phyloP scores from a whole-genome alignment of 1,284 basidiomycete genomes.

The Tilletiopsis washingtonensis region DNA sequence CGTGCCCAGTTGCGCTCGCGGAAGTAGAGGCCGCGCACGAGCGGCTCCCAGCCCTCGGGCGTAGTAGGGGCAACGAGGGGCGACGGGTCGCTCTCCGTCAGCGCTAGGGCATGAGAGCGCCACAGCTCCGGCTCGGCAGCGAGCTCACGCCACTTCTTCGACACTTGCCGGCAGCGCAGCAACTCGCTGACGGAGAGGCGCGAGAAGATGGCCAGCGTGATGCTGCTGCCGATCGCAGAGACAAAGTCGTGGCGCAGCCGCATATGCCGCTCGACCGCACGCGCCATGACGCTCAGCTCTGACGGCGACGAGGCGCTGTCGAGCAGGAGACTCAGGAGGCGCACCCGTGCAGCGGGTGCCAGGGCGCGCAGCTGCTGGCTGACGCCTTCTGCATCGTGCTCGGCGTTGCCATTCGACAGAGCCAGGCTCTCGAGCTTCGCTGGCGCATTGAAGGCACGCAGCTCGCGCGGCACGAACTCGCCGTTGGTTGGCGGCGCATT shows the following conservation, averaged over 20 bases:
- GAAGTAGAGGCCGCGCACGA: conserved; percentile 73
- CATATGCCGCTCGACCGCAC: conserved; percentile 67
- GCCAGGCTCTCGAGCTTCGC: too few relatives aligned
- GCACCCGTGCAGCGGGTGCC: too few relatives aligned
- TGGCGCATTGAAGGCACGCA: too few relatives aligned
- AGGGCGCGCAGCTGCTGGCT: too few relatives aligned
- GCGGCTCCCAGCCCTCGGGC: conserved; percentile 52
- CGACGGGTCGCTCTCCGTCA: conserved; percentile 67
- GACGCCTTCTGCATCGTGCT: too few relatives aligned
- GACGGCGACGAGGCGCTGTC: too few relatives aligned
- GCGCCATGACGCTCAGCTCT: too few relatives aligned
- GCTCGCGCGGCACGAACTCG: too few relatives aligned
- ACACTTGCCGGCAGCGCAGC: conserved; percentile 54
- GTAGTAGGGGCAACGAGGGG: conserved; percentile 15
- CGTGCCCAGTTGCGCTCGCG: conserved; percentile 72
- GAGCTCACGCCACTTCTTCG: conserved; percentile 64
- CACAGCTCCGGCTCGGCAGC: conserved; percentile 67
- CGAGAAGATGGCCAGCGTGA: conserved; percentile 62
- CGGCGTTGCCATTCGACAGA: too few relatives aligned
- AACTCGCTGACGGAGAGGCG: conserved; percentile 55
- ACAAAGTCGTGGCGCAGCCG: conserved; percentile 72
- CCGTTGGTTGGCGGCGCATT: too few relatives aligned
- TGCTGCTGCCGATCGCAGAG: conserved; percentile 61
- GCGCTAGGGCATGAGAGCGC: conserved; percentile 64
- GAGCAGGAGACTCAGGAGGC: too few relatives aligned